Conservation (phyloP, 2,329 filamentous ascomycete species). For the Epichloe sp. region DNA sequence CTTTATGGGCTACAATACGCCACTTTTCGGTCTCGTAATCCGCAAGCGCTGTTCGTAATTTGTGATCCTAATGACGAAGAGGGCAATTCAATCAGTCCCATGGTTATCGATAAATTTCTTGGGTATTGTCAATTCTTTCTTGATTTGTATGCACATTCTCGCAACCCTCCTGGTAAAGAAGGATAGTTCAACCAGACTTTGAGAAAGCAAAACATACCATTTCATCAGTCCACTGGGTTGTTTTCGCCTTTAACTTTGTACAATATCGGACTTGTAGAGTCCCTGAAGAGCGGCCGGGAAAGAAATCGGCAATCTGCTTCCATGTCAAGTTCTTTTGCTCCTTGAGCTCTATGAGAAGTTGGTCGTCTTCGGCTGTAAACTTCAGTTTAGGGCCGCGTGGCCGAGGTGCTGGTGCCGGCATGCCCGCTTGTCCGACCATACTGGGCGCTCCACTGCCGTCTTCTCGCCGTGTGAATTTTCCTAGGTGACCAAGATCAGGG, state of each 20-base stretch:
- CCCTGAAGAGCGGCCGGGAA: slow-evolving; percentile 78
- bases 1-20: slow-evolving; percentile 82
- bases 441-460: slow-evolving; percentile 56
- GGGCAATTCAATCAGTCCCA: background rate
- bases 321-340: slow-evolving; percentile 91
- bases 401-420: slow-evolving; percentile 69
- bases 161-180: background rate
- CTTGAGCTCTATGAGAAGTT: slow-evolving; percentile 76
- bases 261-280: slow-evolving; percentile 91
- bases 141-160: too few relatives aligned
- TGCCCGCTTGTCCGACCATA: slow-evolving; percentile 73
- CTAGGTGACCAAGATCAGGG: slow-evolving; percentile 57
- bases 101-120: background rate
- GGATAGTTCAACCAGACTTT: background rate
- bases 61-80: slow-evolving; percentile 48
- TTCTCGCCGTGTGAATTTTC: slow-evolving; percentile 53
- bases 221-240: slow-evolving; percentile 84
- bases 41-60: slow-evolving; percentile 61
- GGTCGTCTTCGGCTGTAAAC: slow-evolving; percentile 86
- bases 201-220: slow-evolving; percentile 47
- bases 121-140: background rate
- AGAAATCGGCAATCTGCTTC: slow-evolving; percentile 97
- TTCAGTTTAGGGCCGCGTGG: slow-evolving; percentile 84
- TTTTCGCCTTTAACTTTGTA: slow-evolving; percentile 89
- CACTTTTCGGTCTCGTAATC: slow-evolving; percentile 88